Base-by-base conservation (phyloP, 805 yeast species). In the Candida maltosa region DNA sequence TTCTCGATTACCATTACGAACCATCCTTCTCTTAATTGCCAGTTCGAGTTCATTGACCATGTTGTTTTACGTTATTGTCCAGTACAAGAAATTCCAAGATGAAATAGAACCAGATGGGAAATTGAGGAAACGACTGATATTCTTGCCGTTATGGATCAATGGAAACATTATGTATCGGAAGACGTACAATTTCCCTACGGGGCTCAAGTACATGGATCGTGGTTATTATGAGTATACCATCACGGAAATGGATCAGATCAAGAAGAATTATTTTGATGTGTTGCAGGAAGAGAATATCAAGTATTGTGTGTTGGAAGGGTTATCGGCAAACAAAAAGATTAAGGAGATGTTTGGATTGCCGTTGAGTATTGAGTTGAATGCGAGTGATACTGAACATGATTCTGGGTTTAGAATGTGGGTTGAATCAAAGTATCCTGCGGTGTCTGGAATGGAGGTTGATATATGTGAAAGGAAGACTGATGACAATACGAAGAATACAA, bases 301-400 rank as follows among this genome's bases (percentile, higher is more conserved):
- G 29, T 52, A 52, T 31, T 49, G 50, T 17, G 51, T 60, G 11
- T 45, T 62, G 30, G 62, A 52, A 40, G 39, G 48, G 28, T 40
- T 48, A 40, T 51, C 56, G 29, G 37, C 28, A 16, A 45, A 51
- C 51, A 26, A 45, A n/a, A 39, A 29, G 9, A 44, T 53, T 7
- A 42, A 60, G 36, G 45, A 56, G 40, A 39, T 49, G 3, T 51
- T 54, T 43, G 57, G 62, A 11, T 37, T 63, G 6, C 69, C 68
- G 4, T 41, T 63, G 8, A 34, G 39, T 10, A 10, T 27, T 23
- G 36, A 33, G 8, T 12, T 22, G 25, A 11, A 11, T 22, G 25
- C 11, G 11, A 22, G 25, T 12, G 30, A 26, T 10, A 37, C 57
- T 8, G 38, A 23, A 11, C 10, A 28, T 10, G 26, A 42, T 4